Evolutionary conservation across 495 filamentous ascomycete species (phyloP).

Genomic region (Neurospora sp.): DNA sequence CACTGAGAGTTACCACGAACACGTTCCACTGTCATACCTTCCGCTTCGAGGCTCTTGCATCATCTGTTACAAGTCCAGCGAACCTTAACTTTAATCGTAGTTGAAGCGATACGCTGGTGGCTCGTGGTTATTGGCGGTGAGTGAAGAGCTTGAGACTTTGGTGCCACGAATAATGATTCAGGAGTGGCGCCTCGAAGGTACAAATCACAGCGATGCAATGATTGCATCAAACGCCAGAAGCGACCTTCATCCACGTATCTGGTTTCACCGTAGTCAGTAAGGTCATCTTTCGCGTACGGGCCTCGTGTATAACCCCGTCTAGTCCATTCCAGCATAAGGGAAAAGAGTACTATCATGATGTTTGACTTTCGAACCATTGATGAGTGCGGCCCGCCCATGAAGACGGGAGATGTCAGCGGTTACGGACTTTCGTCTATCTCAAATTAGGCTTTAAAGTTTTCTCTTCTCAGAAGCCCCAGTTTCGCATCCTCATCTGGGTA

Average conservation of each 20-base stretch:
- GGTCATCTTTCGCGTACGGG: neutral
- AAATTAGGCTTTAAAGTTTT: neutral
- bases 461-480: too few relatives aligned
- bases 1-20: neutral
- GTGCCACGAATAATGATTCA: neutral
- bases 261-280: neutral
- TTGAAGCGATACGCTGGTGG: neutral
- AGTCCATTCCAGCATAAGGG: neutral
- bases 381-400: neutral
- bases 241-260: neutral
- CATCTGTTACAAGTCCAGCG: neutral
- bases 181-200: neutral
- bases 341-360: neutral
- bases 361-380: neutral
- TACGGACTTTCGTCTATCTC: neutral
- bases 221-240: neutral
- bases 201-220: neutral
- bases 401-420: neutral
- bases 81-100: neutral
- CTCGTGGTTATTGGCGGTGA: neutral
- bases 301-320: neutral
- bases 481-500: neutral
- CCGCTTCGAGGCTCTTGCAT: neutral
- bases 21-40: neutral
- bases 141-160: neutral